Evolutionary conservation across 768 basidiomycete species (phyloP).

Genomic region (Suillus discolor): DNA sequence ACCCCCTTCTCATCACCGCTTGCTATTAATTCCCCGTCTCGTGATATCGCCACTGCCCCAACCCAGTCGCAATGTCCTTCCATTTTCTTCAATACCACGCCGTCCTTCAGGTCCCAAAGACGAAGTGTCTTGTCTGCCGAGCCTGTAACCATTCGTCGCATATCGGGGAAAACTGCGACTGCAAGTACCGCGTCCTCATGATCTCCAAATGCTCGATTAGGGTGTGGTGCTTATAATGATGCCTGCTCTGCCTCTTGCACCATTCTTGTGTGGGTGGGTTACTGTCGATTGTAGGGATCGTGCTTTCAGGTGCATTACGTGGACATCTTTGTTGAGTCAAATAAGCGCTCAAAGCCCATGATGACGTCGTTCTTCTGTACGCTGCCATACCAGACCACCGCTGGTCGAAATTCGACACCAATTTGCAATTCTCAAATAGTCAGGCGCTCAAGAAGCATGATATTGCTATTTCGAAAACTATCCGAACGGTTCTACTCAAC

Average conservation of each 20-base stretch:
- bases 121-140: neutral
- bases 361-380: no score
- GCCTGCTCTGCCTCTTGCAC: neutral
- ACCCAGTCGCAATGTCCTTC: neutral
- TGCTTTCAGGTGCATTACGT: neutral
- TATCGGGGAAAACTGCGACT: conserved; percentile 1
- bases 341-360: no score
- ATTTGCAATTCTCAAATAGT: no score
- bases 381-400: no score
- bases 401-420: no score
- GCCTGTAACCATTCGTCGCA: neutral
- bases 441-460: no score
- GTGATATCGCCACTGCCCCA: neutral
- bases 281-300: neutral
- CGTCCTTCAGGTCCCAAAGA: neutral
- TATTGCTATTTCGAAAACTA: no score
- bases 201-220: neutral
- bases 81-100: neutral
- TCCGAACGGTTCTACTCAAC: no score
- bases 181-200: neutral
- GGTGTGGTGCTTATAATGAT: neutral
- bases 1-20: neutral
- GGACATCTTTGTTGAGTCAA: neutral
- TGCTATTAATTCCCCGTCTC: neutral
- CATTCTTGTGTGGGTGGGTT: neutral